Evolutionary conservation across 441 rosid species (phyloP), one percentile per base, ranked within the genome.

Genomic region (Jatropha multifida): DNA sequence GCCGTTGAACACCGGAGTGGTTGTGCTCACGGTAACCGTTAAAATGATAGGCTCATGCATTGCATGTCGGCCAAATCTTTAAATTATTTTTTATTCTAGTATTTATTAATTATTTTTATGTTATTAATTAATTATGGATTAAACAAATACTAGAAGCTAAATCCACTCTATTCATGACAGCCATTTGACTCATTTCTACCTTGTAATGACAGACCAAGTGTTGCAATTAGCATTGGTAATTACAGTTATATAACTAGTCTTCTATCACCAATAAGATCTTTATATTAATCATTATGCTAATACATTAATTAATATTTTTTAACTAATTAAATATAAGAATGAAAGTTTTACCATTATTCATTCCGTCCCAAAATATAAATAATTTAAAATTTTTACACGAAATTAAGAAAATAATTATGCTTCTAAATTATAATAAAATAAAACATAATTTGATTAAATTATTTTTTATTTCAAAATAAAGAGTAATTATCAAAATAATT

Each of bases 1-100:
- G 78, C 72, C 78, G 63, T 76, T 54, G 77, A 51, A 58, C 52
- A 59, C 6, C 72, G 56, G 42, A 18, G 23, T 56, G 49, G 68
- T 70, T 71, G 74, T 74, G 85, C 77, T 80, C 78, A 78, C 72
- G 65, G 60, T 55, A 77, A 54, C 78, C 72, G 40, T 72, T 73
- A 81, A 77, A 66, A 78, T 72, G 18, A 75, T 74, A 55, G 44
- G 32, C 77, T 48, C 72, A 74, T 74, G 77, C 78, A 70, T 74
- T 80, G 71, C 81, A 44, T 76, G 82, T 82, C 78, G 81, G 69
- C 74, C 66, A 41, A 23, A n/a, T 61, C 44, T 60, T 8, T 68
- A 42, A 56, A 2, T 3, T 52, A 7, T 13, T 51, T 14, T 51
- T 14, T 32, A 32, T 32, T 0, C 32, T 32, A 32, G 12, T 49